Base-by-base conservation (phyloP, 352 stramenopile genomes). In the Pythium sukuiense region DNA sequence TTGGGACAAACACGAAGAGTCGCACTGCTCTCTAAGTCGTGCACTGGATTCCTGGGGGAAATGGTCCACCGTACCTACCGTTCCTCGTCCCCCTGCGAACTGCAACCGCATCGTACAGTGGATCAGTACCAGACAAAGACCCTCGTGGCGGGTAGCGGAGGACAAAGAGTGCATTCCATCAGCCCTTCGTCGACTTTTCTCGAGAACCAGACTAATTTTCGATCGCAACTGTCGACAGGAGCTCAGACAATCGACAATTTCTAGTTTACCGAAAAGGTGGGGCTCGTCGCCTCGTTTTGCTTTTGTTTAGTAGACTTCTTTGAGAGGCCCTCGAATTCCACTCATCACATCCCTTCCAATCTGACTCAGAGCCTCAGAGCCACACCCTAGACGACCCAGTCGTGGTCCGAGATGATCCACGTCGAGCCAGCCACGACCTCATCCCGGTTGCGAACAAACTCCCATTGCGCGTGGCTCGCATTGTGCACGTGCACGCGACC, bases 321-420 rank as follows among this genome's bases (percentile, higher is more conserved):
- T 24, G 20, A 24, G 20, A 16, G 35, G 6, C 7, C 35, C 35
- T 43, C 3, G 11, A 7, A 7, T 16, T 43, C 35, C 35, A 43
- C 35, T 43, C 35, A 43, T 16, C 35, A 43, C 35, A 35, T 35
- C 20, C 20, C 20, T 24, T 35, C 32, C 32, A 35, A 35, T 9
- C 32, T 0, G 32, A 16, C 16, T 43, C 35, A 43, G 12, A 43
- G 39, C 3, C 20, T 24, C 2, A 2, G 6, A 20, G 39, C 2
- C 39, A 24, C 4, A 7, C 14, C 12, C 53, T 63, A 63, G 7
- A 72, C 50, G 32, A 55, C 13, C 69, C 69, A 75, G 46, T 65
- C 33, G 63, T 75, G 69, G 69, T 75, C 64, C 27, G 37, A 59
- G 24, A 72, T 59, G 56, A 75, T 65, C 69, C 69, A 75, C 30